These are phyloP conservation scores for Yamadazyma trypodendri DNA, from an alignment of 1,139 yeast species.

Conservation along the genomic window DNA sequence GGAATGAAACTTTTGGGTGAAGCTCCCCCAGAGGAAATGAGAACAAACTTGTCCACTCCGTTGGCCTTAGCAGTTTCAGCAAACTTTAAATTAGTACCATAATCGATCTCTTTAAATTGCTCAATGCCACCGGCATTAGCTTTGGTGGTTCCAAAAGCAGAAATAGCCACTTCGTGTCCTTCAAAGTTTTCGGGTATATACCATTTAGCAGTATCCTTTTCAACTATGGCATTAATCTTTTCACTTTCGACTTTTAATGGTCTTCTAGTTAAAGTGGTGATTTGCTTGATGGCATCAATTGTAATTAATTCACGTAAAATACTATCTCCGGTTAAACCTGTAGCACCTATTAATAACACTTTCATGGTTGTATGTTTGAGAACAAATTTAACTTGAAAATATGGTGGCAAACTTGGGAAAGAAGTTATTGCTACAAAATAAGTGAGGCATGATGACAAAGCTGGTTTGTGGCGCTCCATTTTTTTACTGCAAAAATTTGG, in stretches of 20 bases:
- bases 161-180: constrained; percentile 15
- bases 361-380: constrained; percentile 17
- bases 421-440: background rate
- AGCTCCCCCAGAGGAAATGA: constrained; percentile 66
- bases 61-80: constrained; percentile 70
- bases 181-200: constrained; percentile 15
- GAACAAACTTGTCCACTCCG: constrained; percentile 62
- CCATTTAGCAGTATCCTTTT: constrained; percentile 45
- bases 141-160: constrained; percentile 72
- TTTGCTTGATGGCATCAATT: constrained; percentile 26
- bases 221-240: constrained; percentile 32
- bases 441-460: background rate
- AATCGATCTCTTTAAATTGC: constrained; percentile 65
- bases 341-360: constrained; percentile 52
- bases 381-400: too few species aligned
- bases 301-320: constrained; percentile 39
- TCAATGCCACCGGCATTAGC: constrained; percentile 61
- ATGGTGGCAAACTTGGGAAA: too few species aligned
- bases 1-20: constrained; percentile 49
- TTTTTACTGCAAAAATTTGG: background rate
- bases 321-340: constrained; percentile 58
- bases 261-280: constrained; percentile 50
- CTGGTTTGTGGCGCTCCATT: too few species aligned
- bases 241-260: constrained; percentile 18
- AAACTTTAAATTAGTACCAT: constrained; percentile 60